Evolutionary conservation across 208 protist species (phyloP), one percentile per base, ranked within the genome.

Genomic region (Trypanosoma grayi): DNA sequence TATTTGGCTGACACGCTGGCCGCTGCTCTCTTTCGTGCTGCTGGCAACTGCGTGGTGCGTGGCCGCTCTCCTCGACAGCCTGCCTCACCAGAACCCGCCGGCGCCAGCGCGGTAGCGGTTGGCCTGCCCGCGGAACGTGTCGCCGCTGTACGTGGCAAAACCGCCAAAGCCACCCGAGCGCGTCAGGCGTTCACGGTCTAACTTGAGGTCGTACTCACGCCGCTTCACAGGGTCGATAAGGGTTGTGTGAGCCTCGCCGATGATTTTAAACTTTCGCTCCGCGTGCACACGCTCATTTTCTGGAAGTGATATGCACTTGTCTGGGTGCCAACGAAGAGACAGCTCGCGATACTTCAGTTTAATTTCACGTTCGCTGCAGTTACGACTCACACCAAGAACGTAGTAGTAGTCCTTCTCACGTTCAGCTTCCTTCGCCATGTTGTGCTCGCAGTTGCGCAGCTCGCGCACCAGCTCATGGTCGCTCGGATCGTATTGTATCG

Each of bases 261-360:
- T 93, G 10, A 92, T 62, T 72, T 96, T 96, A 65, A 94, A 93
- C 61, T 93, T 94, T 55, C 87, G 83, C 73, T 94, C 90, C 20
- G 87, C 85, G 14, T 81, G 71, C 55, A 73, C 69, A 27, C 81
- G 79, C 74, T 94, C 87, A 8, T 74, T 58, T 2, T 84, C 76
- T 41, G 77, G 63, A 30, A 92, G 63, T 28, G 59, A 68, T 14
- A 92, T 79, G 73, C 85, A 92, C 76, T 96, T 96, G 66, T 96
- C 90, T 0, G 90, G 90, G 60, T 96, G 90, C 85, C 85, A 96
- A 5, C 86, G 78, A 20, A 96, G 76, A 37, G 87, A 94, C 46
- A 96, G 79, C 75, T 96, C 87, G 30, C 83, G 70, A 70, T 92
- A 96, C 59, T 88, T 92, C 25, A 81, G 22, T 64, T 93, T 93